Evolutionary conservation across 371 early-diverging fungal species (phyloP).

Genomic region (Chytridiales sp.): DNA sequence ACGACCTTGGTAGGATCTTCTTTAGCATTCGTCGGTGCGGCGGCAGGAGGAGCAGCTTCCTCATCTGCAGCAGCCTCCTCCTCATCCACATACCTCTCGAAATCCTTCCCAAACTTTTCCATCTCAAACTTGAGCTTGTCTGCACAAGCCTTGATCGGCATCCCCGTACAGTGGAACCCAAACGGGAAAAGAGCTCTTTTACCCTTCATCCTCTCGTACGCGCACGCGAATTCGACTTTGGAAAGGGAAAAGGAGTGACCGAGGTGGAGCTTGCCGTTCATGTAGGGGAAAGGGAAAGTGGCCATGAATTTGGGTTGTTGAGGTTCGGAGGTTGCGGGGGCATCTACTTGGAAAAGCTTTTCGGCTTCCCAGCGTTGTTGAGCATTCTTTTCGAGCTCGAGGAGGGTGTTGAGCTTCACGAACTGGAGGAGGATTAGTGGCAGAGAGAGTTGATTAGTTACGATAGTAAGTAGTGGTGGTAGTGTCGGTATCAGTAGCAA

Average conservation of each 20-base stretch:
- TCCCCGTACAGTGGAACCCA: constrained; percentile 99
- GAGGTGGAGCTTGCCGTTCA: constrained; percentile 96
- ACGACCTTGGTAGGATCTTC: constrained; percentile 60
- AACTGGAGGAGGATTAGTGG: constrained; percentile 18
- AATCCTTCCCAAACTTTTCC: constrained; percentile 87
- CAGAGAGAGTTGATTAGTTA: too few species aligned
- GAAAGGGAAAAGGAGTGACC: constrained; percentile 98
- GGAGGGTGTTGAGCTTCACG: constrained; percentile 36
- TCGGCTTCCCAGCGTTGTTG: constrained; percentile 80
- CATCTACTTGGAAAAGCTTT: constrained; percentile 81
- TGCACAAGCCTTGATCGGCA: constrained; percentile 99
- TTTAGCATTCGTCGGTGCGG: constrained; percentile 45
- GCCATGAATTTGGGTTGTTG: constrained; percentile 82
- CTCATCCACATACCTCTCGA: constrained; percentile 57
- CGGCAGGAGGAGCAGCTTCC: constrained; percentile 34
- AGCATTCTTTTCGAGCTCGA: constrained; percentile 62
- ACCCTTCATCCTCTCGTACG: constrained; percentile 94
- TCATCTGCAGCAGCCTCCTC: constrained; percentile 43
- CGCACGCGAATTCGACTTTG: constrained; percentile 96
- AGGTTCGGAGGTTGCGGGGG: constrained; percentile 59
- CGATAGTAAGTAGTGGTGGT: too few species aligned
- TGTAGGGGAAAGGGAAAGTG: constrained; percentile 99
- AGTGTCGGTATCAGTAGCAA: too few species aligned
- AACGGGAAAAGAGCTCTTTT: constrained; percentile 97
- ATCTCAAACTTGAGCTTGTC: constrained; percentile 97